A percentile compares a stretch with the other conserved stretches of the same genome.
phyloP scores from a whole-genome alignment of 23 red algal genomes.

The Agarophyton chilense region DNA sequence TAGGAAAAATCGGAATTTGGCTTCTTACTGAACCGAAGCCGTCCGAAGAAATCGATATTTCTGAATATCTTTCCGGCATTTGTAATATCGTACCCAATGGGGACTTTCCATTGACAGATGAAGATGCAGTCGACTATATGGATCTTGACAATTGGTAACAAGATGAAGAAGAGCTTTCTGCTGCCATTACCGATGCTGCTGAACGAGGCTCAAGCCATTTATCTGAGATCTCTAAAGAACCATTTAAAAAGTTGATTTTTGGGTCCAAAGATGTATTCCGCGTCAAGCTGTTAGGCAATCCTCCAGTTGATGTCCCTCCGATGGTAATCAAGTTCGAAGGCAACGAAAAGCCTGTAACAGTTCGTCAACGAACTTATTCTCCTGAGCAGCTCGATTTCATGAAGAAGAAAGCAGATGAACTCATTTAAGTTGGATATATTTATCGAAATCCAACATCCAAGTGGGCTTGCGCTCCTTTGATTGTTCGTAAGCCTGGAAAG shows the following conservation, averaged over 20 bases:
- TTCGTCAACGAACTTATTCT: not conserved
- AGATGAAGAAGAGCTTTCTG: not conserved
- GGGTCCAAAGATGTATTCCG: constrained; percentile 16
- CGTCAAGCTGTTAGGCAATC: not conserved
- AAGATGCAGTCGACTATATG: constrained; percentile 10
- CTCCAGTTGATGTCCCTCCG: constrained; percentile 12
- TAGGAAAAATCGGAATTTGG: constrained; percentile 18
- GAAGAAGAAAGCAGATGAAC: not conserved
- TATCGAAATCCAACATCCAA: constrained; percentile 19
- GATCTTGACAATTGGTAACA: constrained; percentile 13
- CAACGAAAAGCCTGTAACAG: not conserved
- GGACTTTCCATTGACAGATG: constrained; percentile 35
- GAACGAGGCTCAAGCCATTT: not conserved
- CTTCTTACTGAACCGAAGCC: constrained; percentile 4
- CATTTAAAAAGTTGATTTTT: not conserved
- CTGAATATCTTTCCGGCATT: not conserved
- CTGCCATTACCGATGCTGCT: not conserved
- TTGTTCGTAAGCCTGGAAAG: constrained; percentile 38
- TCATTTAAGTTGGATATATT: constrained; percentile 11
- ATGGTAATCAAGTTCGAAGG: not conserved
- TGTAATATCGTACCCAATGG: constrained; percentile 12
- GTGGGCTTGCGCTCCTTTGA: constrained; percentile 38
- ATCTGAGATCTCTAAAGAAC: not conserved
- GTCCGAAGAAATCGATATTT: not conserved
- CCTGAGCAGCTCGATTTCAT: constrained; percentile 22